A percentile compares a stretch with the other conserved stretches of the same genome.
Conservation (phyloP, 2,329 filamentous ascomycete species). For the Zymoseptoria crescenta region DNA sequence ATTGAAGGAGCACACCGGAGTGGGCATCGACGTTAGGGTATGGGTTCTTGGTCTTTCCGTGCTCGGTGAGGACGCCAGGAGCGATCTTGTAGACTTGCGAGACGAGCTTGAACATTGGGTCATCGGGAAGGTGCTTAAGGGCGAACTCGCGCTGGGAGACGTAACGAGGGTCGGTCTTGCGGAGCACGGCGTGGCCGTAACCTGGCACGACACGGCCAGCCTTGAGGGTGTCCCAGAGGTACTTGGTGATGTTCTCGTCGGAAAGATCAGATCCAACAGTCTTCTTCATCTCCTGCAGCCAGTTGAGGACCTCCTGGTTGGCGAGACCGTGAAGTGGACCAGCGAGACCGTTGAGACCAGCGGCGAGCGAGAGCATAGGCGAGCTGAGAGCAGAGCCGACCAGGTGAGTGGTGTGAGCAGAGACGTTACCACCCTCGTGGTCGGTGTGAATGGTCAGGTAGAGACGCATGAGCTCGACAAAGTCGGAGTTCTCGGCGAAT, state of each 20-base stretch:
- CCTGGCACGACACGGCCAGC: slow-evolving; percentile 90
- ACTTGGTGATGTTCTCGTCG: slow-evolving; percentile 74
- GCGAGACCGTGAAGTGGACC: slow-evolving; percentile 91
- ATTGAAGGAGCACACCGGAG: slow-evolving; percentile 94
- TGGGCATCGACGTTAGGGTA: slow-evolving; percentile 94
- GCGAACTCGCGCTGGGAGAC: slow-evolving; percentile 96
- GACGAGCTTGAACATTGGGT: slow-evolving; percentile 90
- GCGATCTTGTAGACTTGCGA: slow-evolving; percentile 89
- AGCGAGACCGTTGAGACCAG: slow-evolving; percentile 87
- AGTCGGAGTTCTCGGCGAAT: slow-evolving; percentile 90
- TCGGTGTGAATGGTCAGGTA: slow-evolving; percentile 99
- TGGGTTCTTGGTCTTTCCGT: slow-evolving; percentile 65
- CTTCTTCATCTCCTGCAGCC: slow-evolving; percentile 94
- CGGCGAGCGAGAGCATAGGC: slow-evolving; percentile 91
- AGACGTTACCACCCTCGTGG: slow-evolving; percentile 97
- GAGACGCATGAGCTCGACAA: slow-evolving; percentile 94
- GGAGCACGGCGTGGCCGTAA: slow-evolving; percentile 90
- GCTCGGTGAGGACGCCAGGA: slow-evolving; percentile 80
- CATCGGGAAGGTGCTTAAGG: slow-evolving; percentile 72
- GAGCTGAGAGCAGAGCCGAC: slow-evolving; percentile 92
- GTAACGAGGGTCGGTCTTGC: slow-evolving; percentile 95
- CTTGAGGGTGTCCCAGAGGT: slow-evolving; percentile 89
- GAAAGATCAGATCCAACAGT: slow-evolving; percentile 70
- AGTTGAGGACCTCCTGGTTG: slow-evolving; percentile 92
- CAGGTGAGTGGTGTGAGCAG: slow-evolving; percentile 87